phyloP scores from a whole-genome alignment of 2,329 filamentous ascomycete genomes.

The Aspergillus floridensis region DNA sequence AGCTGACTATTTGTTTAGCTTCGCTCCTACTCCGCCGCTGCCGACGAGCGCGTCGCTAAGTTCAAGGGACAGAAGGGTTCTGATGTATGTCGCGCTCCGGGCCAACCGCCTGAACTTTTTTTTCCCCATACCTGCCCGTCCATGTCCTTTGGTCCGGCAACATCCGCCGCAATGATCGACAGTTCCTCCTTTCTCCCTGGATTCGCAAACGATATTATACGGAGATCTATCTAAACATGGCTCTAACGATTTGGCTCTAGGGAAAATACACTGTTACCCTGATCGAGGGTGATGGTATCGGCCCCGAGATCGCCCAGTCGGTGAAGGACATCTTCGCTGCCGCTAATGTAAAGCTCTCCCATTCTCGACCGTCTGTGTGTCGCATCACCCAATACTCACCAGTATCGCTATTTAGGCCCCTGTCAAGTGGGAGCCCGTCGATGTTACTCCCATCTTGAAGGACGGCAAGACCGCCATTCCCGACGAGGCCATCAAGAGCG shows the following conservation, averaged over 20 bases:
- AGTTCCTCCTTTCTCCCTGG: background rate
- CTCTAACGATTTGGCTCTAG: constrained; percentile 47
- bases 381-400: background rate
- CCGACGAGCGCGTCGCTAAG: constrained; percentile 75
- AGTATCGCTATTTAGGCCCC: constrained; percentile 61
- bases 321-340: constrained; percentile 99
- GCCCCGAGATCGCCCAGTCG: constrained; percentile 93
- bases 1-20: constrained; percentile 42
- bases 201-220: background rate
- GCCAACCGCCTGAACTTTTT: constrained; percentile 12
- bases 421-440: constrained; percentile 94
- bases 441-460: constrained; percentile 90
- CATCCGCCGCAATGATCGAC: constrained; percentile 21
- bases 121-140: constrained; percentile 24
- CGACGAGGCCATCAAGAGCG: constrained; percentile 86
- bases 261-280: constrained; percentile 94
- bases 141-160: constrained; percentile 22
- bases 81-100: constrained; percentile 62
- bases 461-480: constrained; percentile 96
- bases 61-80: constrained; percentile 88
- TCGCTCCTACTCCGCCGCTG: constrained; percentile 58
- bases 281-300: constrained; percentile 99
- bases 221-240: constrained; percentile 9
- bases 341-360: constrained; percentile 65
- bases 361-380: constrained; percentile 28